Evolutionary conservation across 2,329 filamentous ascomycete genomes (phyloP).

Genomic region (Leptographium procerum): DNA sequence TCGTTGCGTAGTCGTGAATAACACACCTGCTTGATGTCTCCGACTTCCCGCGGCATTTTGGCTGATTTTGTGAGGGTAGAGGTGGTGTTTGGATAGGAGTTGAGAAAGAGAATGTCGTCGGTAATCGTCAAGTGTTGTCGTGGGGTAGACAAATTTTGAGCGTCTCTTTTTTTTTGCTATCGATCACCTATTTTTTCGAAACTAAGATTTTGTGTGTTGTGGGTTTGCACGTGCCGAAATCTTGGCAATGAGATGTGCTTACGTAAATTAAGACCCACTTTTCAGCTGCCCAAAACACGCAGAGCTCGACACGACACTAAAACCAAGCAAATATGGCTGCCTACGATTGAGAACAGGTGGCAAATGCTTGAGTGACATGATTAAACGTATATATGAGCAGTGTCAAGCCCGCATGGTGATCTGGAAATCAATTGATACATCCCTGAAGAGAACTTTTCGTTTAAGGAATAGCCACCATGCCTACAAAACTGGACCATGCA

Average conservation of each 20-base stretch:
- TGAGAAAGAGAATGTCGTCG: conserved; percentile 8
- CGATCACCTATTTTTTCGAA: not conserved
- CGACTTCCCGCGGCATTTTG: conserved; percentile 97
- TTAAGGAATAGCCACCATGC: conserved; percentile 37
- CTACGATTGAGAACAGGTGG: not conserved
- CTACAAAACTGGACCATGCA: conserved; percentile 56
- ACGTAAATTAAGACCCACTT: not conserved
- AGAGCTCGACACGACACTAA: not conserved
- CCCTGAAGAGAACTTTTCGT: not conserved
- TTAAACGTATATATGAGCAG: not conserved
- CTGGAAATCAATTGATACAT: not conserved
- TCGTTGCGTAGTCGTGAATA: not conserved
- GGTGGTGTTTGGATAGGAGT: conserved; percentile 15
- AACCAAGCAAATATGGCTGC: not conserved
- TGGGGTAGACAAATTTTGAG: not conserved
- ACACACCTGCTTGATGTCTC: conserved; percentile 82
- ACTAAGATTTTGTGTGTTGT: conserved; percentile 10
- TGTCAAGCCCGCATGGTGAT: not conserved
- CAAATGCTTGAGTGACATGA: conserved; percentile 2
- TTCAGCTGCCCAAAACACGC: not conserved
- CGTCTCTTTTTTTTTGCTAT: not conserved
- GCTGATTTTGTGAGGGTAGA: conserved; percentile 23
- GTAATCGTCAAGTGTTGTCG: conserved; percentile 1
- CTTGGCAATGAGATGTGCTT: not conserved
- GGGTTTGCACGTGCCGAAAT: conserved; percentile 10